Evolutionary conservation across 1,139 yeast species (phyloP).

Genomic region (Torulaspora globosa): DNA sequence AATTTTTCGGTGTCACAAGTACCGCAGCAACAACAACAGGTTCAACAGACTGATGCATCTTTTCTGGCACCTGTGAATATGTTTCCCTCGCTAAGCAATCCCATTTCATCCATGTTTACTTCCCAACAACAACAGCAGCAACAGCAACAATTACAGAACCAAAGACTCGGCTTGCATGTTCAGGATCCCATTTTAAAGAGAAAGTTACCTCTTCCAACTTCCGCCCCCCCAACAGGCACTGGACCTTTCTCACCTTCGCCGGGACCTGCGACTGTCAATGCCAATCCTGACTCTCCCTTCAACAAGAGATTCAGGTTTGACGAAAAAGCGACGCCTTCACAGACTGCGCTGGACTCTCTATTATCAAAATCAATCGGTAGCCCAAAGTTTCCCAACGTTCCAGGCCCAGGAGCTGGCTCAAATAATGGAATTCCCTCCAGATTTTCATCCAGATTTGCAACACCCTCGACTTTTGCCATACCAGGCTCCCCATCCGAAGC

Average conservation of each 20-base stretch:
- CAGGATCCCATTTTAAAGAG: constrained; percentile 17
- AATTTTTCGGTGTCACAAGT: constrained; percentile 5
- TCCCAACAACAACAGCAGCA: constrained; percentile 9
- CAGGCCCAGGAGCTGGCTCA: constrained; percentile 8
- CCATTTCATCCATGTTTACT: constrained; percentile 9
- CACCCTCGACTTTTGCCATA: constrained; percentile 12
- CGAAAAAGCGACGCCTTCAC: constrained; percentile 32
- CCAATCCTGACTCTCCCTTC: constrained; percentile 24
- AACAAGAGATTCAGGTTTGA: constrained; percentile 28
- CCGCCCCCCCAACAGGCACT: constrained; percentile 14
- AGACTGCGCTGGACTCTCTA: constrained; percentile 34
- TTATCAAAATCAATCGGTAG: constrained; percentile 29
- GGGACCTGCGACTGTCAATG: constrained; percentile 12
- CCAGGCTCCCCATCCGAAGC: constrained; percentile 13
- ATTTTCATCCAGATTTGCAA: constrained; percentile 12
- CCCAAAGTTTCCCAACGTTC: constrained; percentile 22
- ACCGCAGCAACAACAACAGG: constrained; percentile 6
- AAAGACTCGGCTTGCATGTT: constrained; percentile 1
- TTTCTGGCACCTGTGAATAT: constrained; percentile 12
- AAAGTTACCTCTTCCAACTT: constrained; percentile 23
- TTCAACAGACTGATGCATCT: constrained; percentile 14
- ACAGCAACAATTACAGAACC: background rate
- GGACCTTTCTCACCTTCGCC: constrained; percentile 28
- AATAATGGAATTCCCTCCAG: constrained; percentile 5
- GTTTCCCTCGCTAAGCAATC: constrained; percentile 18